These are phyloP conservation scores for Hortaea sp. DNA, from an alignment of 2,329 filamentous ascomycete species.

Conservation along the genomic window DNA sequence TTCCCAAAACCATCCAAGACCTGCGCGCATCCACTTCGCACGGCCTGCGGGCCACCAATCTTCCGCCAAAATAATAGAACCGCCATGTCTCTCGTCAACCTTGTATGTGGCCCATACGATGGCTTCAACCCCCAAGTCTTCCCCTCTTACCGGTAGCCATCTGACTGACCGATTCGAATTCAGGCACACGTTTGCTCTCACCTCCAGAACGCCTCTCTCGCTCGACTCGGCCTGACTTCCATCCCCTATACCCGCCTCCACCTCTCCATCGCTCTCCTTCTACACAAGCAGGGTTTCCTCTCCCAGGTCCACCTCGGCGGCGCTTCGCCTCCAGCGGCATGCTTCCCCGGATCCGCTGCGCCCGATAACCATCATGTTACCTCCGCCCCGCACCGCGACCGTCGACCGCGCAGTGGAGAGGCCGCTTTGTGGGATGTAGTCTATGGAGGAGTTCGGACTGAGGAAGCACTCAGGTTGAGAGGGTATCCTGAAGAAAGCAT, in stretches of 20 bases:
- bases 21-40: no score
- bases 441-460: slow-evolving; percentile 8
- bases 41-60: slow-evolving; percentile 6
- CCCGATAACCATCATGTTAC: slow-evolving; percentile 20
- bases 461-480: slow-evolving; percentile 7
- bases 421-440: slow-evolving; percentile 19
- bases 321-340: slow-evolving; percentile 41
- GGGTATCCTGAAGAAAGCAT: slow-evolving; percentile 18
- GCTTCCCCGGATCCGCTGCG: slow-evolving; percentile 18
- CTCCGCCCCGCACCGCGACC: slow-evolving; percentile 16
- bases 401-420: slow-evolving; percentile 14
- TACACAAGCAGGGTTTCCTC: slow-evolving; percentile 76
- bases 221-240: slow-evolving; percentile 75
- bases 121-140: no score
- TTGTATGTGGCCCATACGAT: slow-evolving; percentile 28
- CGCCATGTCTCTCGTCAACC: slow-evolving; percentile 61
- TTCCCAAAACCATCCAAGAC: no score
- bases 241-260: slow-evolving; percentile 73
- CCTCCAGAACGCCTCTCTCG: slow-evolving; percentile 77
- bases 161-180: background rate
- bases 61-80: slow-evolving; percentile 4
- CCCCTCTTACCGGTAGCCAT: no score
- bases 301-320: slow-evolving; percentile 68
- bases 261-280: slow-evolving; percentile 61
- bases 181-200: slow-evolving; percentile 74